A percentile compares a stretch with the other conserved stretches of the same genome.
Conservation (phyloP, 2,329 filamentous ascomycete species). For the Ascochyta pisi region DNA sequence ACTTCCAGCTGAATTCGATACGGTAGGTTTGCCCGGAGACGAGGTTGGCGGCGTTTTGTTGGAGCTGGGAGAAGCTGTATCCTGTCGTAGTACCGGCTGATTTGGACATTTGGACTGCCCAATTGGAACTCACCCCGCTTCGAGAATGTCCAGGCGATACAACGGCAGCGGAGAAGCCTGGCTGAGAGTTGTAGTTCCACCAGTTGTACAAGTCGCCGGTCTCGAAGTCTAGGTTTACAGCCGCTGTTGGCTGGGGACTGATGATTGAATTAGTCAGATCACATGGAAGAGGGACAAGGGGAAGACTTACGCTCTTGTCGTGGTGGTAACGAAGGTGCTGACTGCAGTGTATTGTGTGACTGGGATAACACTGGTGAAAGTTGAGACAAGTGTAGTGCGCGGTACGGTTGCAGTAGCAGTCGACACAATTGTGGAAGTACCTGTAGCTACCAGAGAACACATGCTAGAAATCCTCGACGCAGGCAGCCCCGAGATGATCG, state of each 20-base stretch:
- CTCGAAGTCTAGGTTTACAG: conserved; percentile 1
- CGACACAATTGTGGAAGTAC: background rate
- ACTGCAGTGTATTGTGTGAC: background rate
- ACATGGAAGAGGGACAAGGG: background rate
- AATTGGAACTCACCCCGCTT: background rate
- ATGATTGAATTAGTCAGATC: background rate
- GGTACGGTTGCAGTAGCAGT: background rate
- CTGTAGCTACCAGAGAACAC: conserved; percentile 1
- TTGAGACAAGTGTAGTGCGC: background rate
- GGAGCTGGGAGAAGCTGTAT: background rate
- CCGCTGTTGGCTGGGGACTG: background rate
- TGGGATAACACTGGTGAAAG: background rate
- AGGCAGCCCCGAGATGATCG: background rate
- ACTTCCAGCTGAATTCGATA: conserved; percentile 2
- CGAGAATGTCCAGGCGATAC: background rate
- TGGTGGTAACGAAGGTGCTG: background rate
- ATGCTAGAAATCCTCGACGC: background rate
- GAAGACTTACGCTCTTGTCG: background rate
- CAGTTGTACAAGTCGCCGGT: background rate
- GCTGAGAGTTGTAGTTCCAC: background rate
- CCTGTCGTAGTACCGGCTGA: background rate
- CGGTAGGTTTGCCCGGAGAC: background rate
- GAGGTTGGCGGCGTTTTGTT: background rate
- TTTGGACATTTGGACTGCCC: background rate
- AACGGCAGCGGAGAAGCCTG: background rate